Base-by-base conservation (phyloP, 116 monocot genomes). In the Papilionanthe hybrid region DNA sequence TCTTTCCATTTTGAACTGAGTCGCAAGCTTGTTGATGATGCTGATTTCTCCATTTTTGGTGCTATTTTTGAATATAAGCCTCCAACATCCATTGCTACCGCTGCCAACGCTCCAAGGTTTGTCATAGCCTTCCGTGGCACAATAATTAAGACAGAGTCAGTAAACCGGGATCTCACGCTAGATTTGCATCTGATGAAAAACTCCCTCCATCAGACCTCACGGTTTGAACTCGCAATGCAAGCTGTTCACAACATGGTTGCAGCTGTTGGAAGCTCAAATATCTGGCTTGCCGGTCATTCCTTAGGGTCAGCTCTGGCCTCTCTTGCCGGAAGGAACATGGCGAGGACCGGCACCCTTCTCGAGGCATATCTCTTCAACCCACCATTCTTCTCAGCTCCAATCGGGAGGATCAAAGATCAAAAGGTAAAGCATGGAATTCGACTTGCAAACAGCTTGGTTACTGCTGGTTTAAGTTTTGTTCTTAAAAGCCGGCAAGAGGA, bases 281-380 rank as follows among this genome's bases (percentile, higher is more conserved):
- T 99, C 48, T 99, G 99, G 99, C 47, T 99, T 78, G 84, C 91
- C n/a, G 95, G 99, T 23, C 99, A 99, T 80, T 99, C 99, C 49
- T 71, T 99, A 18, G 99, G 95, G 5, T 85, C 99, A 19, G 85
- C 93, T 5, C 72, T 95, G 79, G 95, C 89, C 23, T 87, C 79
- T 43, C 84, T 99, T 43, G 90, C 86, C 53, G 93, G 91, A 80
- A 93, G 84, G 56, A 89, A 85, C 84, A 93, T 95, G 90, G 92
- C 90, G 5, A 89, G 84, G 77, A 78, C 7, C 7, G 86, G 88
- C 28, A 77, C 89, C 23, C 23, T 86, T 65, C 83, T 99, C 7
- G 82, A 88, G 44, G 72, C 92, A 2, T 95, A 85, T 86, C 89
- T 99, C 50, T 99, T 93, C 81, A 99, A 99, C 43, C 99, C 95